Evolutionary conservation across 2,329 filamentous ascomycete genomes (phyloP), one percentile per base, ranked within the genome.

Genomic region (Aspergillaceae sp.): DNA sequence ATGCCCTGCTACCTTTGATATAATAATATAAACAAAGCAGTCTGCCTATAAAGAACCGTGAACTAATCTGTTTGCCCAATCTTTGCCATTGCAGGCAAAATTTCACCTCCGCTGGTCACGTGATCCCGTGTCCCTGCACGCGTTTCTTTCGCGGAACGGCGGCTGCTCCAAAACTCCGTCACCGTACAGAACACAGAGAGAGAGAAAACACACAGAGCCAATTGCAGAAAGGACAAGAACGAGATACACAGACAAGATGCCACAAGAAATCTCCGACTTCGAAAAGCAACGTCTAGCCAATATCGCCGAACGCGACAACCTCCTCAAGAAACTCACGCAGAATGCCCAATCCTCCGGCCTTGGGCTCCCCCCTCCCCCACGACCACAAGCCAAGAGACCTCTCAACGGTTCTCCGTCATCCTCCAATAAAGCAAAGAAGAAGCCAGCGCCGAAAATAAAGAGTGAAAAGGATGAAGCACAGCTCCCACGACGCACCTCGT

Each of bases 261-360:
- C 43, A 52, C 49, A 70, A 29, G 78, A 78, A 33, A 72, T 94
- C 56, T 94, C 86, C 66, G 87, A 88, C 35, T 96, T 94, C 66
- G 90, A 95, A 73, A 82, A 83, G 57, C 82, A 87, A 55, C 78
- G 90, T 0, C 78, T 87, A 10, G 87, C 89, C 50, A 95, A 95
- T 55, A 94, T 94, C 36, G 87, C 84, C 0, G 83, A 86, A 45
- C 92, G 94, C 56, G 84, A 91, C 65, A 87, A 84, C 62, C 75
- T 95, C 0, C 69, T 96, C 0, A 86, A 86, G 49, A 84, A 89
- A 49, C 78, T 94, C 1, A 83, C 85, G 33, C 71, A 79, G 54
- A 78, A 82, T 58, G 76, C 78, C 2, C 79, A 80, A 2, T 78
- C 84, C 0, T 82, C 87, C 0, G 84, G 84, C n/a, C 72, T 85